Base-by-base conservation (phyloP, 352 stramenopile genomes). In the Phytophthora colocasiae region DNA sequence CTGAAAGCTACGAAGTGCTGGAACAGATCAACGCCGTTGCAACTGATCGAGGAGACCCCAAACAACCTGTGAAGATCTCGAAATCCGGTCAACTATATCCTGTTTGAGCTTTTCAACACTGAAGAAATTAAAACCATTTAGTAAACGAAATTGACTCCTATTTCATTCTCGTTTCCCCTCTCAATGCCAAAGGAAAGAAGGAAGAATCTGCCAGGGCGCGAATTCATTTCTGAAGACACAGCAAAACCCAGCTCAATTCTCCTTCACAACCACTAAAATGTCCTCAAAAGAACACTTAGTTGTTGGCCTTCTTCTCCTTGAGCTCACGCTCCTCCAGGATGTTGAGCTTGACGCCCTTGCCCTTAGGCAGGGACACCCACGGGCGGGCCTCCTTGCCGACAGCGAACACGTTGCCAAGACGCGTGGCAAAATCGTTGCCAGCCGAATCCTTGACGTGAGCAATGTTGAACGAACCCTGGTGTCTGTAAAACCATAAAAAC, bases 391-490 rank as follows among this genome's bases (percentile, higher is more conserved):
- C 87, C 73, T 90, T 91, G 80, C 97, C 97, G 76, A 99, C 98
- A 32, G 97, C 88, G 74, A 99, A 99, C 62, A 99, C 93, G 84
- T 99, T 99, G 57, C 81, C 79, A 45, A 98, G 88, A 78, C 98
- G 94, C 27, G 98, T 99, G 69, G 97, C 97, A 77, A 99, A 99
- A 53, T 92, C 83, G 85, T 99, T 83, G 66, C 97, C 97, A 71
- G 96, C 95, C 74, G 96, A 92, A 86, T 99, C 98, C 89, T 98
- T 98, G 46, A 99, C 85, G 80, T 98, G 98, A 49, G 98, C 96
- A 88, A 99, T 99, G 76, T 98, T 97, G 89, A 99, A 99, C 60
- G 96, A 99, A 83, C 97, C 97, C 69, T 98, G 92, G 88, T 99
- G 98, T 80, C 95, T 98, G 65, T 36, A 51, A 52, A 12, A 49